Base-by-base conservation (phyloP, 2,329 filamentous ascomycete genomes). In the Ophiosphaerella korrae region DNA sequence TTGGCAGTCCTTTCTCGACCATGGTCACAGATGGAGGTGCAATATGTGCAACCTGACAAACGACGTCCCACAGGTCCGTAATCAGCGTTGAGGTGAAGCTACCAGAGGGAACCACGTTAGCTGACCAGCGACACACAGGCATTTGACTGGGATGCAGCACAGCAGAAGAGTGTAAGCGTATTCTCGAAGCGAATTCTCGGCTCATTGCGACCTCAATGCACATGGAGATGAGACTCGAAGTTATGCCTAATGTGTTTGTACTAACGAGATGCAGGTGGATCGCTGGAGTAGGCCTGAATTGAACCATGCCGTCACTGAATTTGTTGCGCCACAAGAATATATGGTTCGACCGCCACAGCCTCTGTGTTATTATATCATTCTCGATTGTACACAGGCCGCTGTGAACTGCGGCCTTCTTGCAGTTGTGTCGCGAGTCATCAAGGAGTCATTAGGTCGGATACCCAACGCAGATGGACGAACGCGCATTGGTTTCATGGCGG, bases 11-110 rank as follows among this genome's bases (percentile, higher is more conserved):
- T 99, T 99, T 78, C 80, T 99, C 54, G 94, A 99, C 67, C 91
- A 97, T 70, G 94, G 94, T 40, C 94, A 99, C 77, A 85, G 94
- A 70, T 99, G 94, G 94, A 88, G 93, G 69, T 99, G 94, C 80
- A 99, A 99, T 78, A 97, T 99, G 92, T 99, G 94, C 76, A 97
- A 96, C 75, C 81, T 99, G 59, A 97, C 92, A 63, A 99, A 99
- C 73, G 94, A 99, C 66, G 93, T 97, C 34, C 94, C 94, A n/a
- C 94, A 99, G 76, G 53, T 57, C 18, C 47, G 53, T 53, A 26
- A 13, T 23, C 29, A 18, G 16, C 14, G 32, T 7, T 26, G 9
- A 23, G 7, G 7, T 5, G 43, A 16, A 16, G n/a, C 7, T 5
- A 12, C 18, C 13, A 5, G 3, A 13, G 21, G 14, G 11, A 41